Base-by-base conservation (phyloP, 768 basidiomycete genomes). In the Lentinula guzmanii region DNA sequence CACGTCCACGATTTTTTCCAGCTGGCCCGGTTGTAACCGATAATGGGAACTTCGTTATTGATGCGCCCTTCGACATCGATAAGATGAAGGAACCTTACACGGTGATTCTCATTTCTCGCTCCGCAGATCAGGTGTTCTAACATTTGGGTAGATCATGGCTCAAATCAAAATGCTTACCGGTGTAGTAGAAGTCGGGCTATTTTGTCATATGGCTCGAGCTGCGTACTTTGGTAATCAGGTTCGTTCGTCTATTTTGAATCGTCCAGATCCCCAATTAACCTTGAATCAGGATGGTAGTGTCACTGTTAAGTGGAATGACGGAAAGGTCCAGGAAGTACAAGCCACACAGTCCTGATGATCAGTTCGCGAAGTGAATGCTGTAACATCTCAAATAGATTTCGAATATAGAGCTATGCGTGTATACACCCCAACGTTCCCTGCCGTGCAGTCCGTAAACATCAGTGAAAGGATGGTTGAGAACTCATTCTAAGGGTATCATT, bases 111-210 rank as follows among this genome's bases (percentile, higher is more conserved):
- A 42, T 50, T 18, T 51, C 51, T 50, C 18, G 21, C 28, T 55
- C 53, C n/a, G 21, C 46, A 8, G 35, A 18, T 33, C 16, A 33
- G 21, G 13, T 24, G 11, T 16, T 63, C 24, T 65, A 35, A 43
- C 28, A 21, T 18, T 41, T 8, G 21, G 57, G 7, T 69, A 95
- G 91, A 79, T 98, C 16, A 76, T 96, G 76, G 72, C 78, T 15
- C 79, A 82, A 63, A 89, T 98, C 69, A 98, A 98, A 79, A 84
- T 96, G 82, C 80, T 98, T 62, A 98, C 96, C 3, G 97, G 97
- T 51, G 93, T 98, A 24, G 93, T 98, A n/a, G 97, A 99, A 73
- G 97, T 98, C 37, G 97, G 97, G 0, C 74, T 99, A n/a, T 98
- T 99, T 77, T 95, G 93, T 70, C 79, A 86, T 58, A 88, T 97